phyloP scores from a whole-genome alignment of 2,329 filamentous ascomycete species.

The Huntiella abstrusa region DNA sequence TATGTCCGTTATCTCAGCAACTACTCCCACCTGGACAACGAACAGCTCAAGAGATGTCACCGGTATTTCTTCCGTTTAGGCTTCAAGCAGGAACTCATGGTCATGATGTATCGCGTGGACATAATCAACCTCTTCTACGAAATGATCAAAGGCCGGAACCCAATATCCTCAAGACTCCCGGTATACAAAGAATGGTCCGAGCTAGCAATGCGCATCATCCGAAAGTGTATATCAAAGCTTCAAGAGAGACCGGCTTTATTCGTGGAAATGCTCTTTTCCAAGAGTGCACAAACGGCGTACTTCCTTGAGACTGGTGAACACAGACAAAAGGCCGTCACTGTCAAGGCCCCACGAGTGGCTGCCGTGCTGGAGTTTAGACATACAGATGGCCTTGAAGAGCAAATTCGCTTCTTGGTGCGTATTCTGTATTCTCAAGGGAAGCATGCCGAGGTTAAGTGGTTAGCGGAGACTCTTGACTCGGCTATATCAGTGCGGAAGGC shows the following conservation, averaged over 20 bases:
- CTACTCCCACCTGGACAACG: slow-evolving; percentile 59
- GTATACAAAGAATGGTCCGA: slow-evolving; percentile 82
- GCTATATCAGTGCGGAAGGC: slow-evolving; percentile 55
- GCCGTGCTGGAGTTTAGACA: slow-evolving; percentile 71
- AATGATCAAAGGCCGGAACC: slow-evolving; percentile 71
- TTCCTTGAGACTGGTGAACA: slow-evolving; percentile 86
- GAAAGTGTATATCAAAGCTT: slow-evolving; percentile 65
- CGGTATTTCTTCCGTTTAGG: slow-evolving; percentile 86
- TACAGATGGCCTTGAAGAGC: slow-evolving; percentile 45
- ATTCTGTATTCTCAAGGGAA: slow-evolving; percentile 66
- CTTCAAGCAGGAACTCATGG: slow-evolving; percentile 83
- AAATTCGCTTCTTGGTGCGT: slow-evolving; percentile 64
- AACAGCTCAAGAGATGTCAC: slow-evolving; percentile 79
- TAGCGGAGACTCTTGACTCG: slow-evolving; percentile 49
- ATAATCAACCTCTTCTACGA: slow-evolving; percentile 75
- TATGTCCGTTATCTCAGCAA: slow-evolving; percentile 65
- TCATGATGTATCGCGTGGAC: slow-evolving; percentile 78
- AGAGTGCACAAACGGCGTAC: slow-evolving; percentile 63
- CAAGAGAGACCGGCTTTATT: slow-evolving; percentile 70
- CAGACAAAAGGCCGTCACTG: slow-evolving; percentile 51
- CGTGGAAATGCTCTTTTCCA: slow-evolving; percentile 88
- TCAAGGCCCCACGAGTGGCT: slow-evolving; percentile 45
- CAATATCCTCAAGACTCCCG: slow-evolving; percentile 46
- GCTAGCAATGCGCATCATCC: slow-evolving; percentile 65
- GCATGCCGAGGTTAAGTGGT: slow-evolving; percentile 58